Conservation (phyloP, 2,329 filamentous ascomycete genomes). For the Akanthomyces dipterigenus region DNA sequence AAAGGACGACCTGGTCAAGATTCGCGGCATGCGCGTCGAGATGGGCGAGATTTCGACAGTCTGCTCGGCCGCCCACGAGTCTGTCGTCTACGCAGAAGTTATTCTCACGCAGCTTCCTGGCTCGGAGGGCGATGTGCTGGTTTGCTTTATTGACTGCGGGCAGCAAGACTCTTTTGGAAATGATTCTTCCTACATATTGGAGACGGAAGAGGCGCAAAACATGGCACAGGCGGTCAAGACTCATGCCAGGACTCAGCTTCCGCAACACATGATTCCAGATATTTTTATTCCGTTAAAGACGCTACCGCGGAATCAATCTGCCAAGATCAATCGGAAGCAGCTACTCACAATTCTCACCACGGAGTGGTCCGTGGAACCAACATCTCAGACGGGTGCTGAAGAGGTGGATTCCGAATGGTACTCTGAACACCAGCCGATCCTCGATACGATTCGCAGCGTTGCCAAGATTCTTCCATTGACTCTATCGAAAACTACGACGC, state of each 20-base stretch:
- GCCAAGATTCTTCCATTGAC: background rate
- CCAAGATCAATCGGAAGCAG: background rate
- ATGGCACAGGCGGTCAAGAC: background rate
- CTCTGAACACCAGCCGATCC: background rate
- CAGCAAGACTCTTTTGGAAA: background rate
- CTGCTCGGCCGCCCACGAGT: background rate
- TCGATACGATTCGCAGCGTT: background rate
- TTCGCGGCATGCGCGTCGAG: constrained; percentile 1
- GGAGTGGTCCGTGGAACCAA: background rate
- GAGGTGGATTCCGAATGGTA: background rate
- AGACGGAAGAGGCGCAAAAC: background rate
- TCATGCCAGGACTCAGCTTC: background rate
- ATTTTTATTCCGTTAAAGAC: background rate
- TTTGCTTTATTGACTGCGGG: constrained; percentile 3
- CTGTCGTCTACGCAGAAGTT: background rate
- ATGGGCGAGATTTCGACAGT: constrained; percentile 3
- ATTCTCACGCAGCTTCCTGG: background rate
- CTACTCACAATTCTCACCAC: background rate
- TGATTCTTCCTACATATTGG: background rate
- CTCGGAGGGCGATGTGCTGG: background rate
- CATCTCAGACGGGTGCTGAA: background rate
- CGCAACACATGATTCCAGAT: background rate
- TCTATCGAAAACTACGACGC: background rate
- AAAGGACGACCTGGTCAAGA: constrained; percentile 3
- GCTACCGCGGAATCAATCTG: background rate